phyloP scores from a whole-genome alignment of 768 basidiomycete species.

The Lactarius psammicola region DNA sequence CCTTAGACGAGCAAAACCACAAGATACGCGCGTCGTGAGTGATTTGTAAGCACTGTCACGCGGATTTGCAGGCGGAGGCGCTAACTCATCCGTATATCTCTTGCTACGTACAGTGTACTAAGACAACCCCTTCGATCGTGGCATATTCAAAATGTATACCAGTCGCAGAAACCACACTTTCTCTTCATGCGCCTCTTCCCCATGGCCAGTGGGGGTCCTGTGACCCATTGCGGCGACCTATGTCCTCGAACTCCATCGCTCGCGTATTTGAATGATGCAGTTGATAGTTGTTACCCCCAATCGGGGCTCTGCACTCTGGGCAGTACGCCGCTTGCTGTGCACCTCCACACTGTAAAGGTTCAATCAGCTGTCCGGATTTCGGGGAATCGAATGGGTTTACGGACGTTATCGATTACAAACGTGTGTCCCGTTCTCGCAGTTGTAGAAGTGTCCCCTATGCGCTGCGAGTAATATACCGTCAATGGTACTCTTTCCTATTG shows the following conservation, averaged over 20 bases:
- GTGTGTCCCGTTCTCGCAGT: conserved; percentile 55
- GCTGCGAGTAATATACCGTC: conserved; percentile 19
- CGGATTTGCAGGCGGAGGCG: too few relatives aligned
- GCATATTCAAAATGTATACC: too few relatives aligned
- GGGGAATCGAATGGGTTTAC: conserved; percentile 11
- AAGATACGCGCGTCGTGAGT: not conserved
- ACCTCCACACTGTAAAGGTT: conserved; percentile 52
- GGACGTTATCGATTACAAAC: conserved; percentile 57
- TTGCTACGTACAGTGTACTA: too few relatives aligned
- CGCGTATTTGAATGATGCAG: conserved; percentile 46
- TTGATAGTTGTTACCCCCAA: conserved; percentile 49
- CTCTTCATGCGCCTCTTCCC: conserved; percentile 25
- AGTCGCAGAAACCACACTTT: too few relatives aligned
- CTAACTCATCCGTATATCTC: too few relatives aligned
- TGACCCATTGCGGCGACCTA: conserved; percentile 40
- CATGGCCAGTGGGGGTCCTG: conserved; percentile 35
- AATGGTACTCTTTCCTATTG: not conserved
- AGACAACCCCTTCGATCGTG: not conserved
- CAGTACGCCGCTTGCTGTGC: conserved; percentile 49
- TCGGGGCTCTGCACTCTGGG: conserved; percentile 55
- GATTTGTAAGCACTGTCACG: not conserved
- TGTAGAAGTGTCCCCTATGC: conserved; percentile 37
- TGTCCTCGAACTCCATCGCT: conserved; percentile 46
- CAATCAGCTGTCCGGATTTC: conserved; percentile 9
- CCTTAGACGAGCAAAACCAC: not conserved